Conservation (phyloP, 805 yeast species). For the Saccharomycopsis sp. region DNA sequence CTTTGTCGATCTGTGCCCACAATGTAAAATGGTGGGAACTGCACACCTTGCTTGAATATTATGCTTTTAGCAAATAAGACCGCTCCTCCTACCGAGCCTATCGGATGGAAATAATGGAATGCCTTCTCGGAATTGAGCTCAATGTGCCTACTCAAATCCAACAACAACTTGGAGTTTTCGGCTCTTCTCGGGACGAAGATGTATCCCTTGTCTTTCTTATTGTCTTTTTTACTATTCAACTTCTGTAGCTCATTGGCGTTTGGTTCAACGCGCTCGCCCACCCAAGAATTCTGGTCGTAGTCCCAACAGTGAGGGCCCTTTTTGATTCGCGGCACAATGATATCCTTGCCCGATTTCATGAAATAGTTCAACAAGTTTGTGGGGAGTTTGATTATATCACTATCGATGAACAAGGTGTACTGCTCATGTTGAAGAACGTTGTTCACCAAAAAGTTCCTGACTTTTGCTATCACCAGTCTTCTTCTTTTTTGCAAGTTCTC, state of each 20-base stretch:
- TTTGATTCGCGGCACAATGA: slow-evolving; percentile 27
- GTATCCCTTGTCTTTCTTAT: slow-evolving; percentile 18
- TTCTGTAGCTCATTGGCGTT: slow-evolving; percentile 18
- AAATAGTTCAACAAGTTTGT: slow-evolving; percentile 24
- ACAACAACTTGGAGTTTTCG: slow-evolving; percentile 5
- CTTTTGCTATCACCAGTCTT: slow-evolving; percentile 23
- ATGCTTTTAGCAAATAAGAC: slow-evolving; percentile 36
- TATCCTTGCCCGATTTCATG: slow-evolving; percentile 25
- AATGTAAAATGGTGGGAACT: slow-evolving; percentile 34
- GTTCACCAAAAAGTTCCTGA: slow-evolving; percentile 24
- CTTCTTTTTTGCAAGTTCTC: slow-evolving; percentile 22
- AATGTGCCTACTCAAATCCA: slow-evolving; percentile 3
- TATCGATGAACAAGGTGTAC: slow-evolving; percentile 27
- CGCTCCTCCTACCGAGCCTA: slow-evolving; percentile 47
- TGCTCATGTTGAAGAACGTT: slow-evolving; percentile 25
- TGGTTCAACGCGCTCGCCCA: slow-evolving; percentile 27
- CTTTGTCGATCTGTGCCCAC: slow-evolving; percentile 37
- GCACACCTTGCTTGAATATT: slow-evolving; percentile 35
- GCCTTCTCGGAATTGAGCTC: slow-evolving; percentile 15
- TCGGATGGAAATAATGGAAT: slow-evolving; percentile 12
- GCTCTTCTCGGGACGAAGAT: slow-evolving; percentile 25
- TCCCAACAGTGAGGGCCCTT: slow-evolving; percentile 24
- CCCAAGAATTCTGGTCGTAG: slow-evolving; percentile 31
- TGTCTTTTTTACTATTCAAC: slow-evolving; percentile 8
- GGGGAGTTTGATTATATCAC: slow-evolving; percentile 26